Percentiles rank a stretch among this genome's conserved stretches.
Conservation (phyloP, 2,329 filamentous ascomycete genomes). For the Ophiostoma tasmaniense region DNA sequence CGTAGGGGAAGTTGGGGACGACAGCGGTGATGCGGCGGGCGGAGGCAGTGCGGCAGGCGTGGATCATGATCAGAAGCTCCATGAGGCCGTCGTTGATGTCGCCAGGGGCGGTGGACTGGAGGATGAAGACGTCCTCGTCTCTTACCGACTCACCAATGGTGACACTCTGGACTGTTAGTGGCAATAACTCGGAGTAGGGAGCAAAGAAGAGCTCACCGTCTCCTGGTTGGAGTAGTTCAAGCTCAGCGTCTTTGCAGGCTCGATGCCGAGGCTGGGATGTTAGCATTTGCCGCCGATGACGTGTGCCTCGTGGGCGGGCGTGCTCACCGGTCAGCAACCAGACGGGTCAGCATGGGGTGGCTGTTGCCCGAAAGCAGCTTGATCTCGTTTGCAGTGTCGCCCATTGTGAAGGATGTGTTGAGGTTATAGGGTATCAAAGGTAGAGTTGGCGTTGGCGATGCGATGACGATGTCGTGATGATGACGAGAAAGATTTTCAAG, state of each 20-base stretch:
- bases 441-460: not conserved
- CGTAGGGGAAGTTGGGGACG: conserved; percentile 84
- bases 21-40: conserved; percentile 23
- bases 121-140: conserved; percentile 97
- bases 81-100: conserved; percentile 98
- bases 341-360: conserved; percentile 31
- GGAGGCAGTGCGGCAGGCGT: conserved; percentile 44
- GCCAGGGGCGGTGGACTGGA: conserved; percentile 88
- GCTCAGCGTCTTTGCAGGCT: conserved; percentile 20
- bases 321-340: conserved; percentile 32
- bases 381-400: conserved; percentile 30
- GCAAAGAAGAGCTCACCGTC: conserved; percentile 33
- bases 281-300: not conserved
- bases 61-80: conserved; percentile 98
- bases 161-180: conserved; percentile 48
- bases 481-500: not conserved
- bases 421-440: not conserved
- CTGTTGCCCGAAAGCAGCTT: conserved; percentile 35
- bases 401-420: conserved; percentile 13
- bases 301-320: not conserved
- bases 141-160: conserved; percentile 93
- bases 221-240: conserved; percentile 83
- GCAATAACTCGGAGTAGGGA: not conserved
- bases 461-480: not conserved
- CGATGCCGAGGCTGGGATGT: conserved; percentile 20